Evolutionary conservation across 2,329 filamentous ascomycete species (phyloP), one percentile per base, ranked within the genome.

Genomic region (Ceratocystis cubensis): DNA sequence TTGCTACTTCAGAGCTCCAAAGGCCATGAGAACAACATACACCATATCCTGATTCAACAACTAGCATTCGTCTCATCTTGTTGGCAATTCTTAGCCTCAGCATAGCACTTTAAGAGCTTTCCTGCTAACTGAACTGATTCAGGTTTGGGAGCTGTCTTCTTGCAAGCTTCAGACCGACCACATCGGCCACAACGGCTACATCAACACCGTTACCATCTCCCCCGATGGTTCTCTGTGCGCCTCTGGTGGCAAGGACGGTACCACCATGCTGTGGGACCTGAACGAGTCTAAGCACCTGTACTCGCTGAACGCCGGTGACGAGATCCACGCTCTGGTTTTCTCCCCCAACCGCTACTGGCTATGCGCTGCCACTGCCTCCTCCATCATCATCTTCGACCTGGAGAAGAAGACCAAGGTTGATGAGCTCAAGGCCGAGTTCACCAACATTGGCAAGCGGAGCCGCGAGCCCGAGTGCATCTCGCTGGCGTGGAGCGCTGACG

Each of bases 341-440:
- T 97, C 94, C 72, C 94, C 94, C 78, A 99, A 99, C 91, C 89
- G 94, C 80, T 99, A 99, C 91, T 99, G 94, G 94, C 88, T 99
- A 74, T 99, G 94, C 86, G 94, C 94, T 77, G 94, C 94, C 78
- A 99, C 94, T 71, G 85, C 91, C 77, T 90, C 86, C 82, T 91
- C 87, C 86, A 97, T 99, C 86, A 96, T 96, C 86, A 97, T 99
- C 86, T 99, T 99, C 83, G 94, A 99, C 78, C 87, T 99, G 74
- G 94, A 99, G 91, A 99, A 99, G 92, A 99, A 99, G 92, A 95
- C 88, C 88, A 97, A 96, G 89, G 93, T 97, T 77, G 93, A 97
- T 76, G 94, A 97, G 87, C 88, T 99, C 80, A 94, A 99, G 80
- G 96, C 94, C 84, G 84, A 91, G 77, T 96, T 92, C 83, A 82